Evolutionary conservation across 192 early-diverging fungal genomes (phyloP), one percentile per base, ranked within the genome.

Genomic region (Jimgerdemannia lactiflua): DNA sequence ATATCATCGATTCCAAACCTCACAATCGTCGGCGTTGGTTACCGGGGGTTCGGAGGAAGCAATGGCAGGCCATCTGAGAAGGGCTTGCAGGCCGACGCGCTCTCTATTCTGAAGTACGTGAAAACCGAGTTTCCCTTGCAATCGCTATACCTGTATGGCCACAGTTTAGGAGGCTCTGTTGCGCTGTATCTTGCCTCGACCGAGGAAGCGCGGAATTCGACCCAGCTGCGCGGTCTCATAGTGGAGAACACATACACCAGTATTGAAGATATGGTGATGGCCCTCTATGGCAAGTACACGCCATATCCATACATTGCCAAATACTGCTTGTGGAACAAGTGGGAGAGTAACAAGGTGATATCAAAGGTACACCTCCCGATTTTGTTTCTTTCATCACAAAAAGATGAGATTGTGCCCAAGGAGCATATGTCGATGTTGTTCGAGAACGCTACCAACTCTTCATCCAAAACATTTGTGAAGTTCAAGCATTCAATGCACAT

Each of bases 171-270:
- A 54, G 84, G 84, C 40, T 66, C 76, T 4, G 79, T 85, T 29
- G 79, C 77, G 41, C 29, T 75, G 19, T 70, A 79, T 63, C 69
- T 85, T 43, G 82, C 77, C 17, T 54, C 76, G 65, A 71, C 67
- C 18, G 20, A 29, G 11, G 39, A 77, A 7, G 9, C 71, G 63
- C 4, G 29, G 8, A 6, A 14, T 6, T 59, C 49, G 14, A 6
- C 49, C 14, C 44, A 78, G 59, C 18, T 83, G 9, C 71, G 20
- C 40, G 80, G 82, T 1, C 43, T 83, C n/a, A 83, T 85, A 2
- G 69, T 85, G 20, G 84, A 85, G 64, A 85, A 85, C 64, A 81
- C 82, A 7, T 85, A 78, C 64, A 76, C 79, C 8, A 77, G 72
- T 7, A 80, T 82, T 39, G 43, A 73, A 41, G 84, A 79, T 43